Conservation (phyloP, 148 eudicot genomes). For the Tetragonia tetragonoides region DNA sequence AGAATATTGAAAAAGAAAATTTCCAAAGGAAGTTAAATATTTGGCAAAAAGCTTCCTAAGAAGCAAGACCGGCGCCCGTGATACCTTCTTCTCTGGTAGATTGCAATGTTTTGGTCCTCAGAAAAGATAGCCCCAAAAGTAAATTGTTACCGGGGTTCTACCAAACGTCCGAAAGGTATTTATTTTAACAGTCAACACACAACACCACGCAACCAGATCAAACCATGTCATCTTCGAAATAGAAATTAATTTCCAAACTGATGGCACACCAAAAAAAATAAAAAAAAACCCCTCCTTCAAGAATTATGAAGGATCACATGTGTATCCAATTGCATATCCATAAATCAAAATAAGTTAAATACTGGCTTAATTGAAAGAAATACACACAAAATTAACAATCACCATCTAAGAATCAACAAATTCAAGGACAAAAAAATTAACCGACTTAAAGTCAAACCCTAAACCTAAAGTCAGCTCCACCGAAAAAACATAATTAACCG, state of each 20-base stretch:
- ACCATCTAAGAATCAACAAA: neutral
- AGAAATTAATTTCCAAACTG: too few species aligned
- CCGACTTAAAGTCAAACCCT: slow-evolving; percentile 14
- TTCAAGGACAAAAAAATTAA: neutral
- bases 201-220: neutral
- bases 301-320: too few species aligned
- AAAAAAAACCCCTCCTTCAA: too few species aligned
- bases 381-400: neutral
- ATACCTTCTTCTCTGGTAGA: neutral
- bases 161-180: neutral
- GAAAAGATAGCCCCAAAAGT: neutral
- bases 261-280: too few species aligned
- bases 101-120: neutral
- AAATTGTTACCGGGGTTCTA: neutral
- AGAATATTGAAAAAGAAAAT: too few species aligned
- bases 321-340: too few species aligned
- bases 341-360: too few species aligned
- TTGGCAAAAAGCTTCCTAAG: neutral
- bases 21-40: too few species aligned
- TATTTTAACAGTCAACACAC: neutral
- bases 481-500: neutral
- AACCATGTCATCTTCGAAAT: neutral
- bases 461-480: neutral
- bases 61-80: neutral
- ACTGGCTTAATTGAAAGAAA: neutral